A percentile compares a stretch with the other conserved stretches of the same genome.
Evolutionary conservation across 345 rosid genomes (phyloP).

Genomic region (Durio zibethinus): DNA sequence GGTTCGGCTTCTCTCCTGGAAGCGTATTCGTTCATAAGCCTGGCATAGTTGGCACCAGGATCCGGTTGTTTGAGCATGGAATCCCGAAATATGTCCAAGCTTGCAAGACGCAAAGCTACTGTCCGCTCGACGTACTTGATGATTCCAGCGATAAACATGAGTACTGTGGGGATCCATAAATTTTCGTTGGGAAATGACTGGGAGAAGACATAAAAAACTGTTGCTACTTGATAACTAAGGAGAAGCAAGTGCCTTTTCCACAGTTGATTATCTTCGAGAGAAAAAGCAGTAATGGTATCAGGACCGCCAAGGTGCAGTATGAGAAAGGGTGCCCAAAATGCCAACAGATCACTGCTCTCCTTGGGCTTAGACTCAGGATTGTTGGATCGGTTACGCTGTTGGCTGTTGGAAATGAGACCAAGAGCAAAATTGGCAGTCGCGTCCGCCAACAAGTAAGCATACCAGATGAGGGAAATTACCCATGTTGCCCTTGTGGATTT

Average conservation of each 20-base stretch:
- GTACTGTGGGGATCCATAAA: constrained; percentile 29
- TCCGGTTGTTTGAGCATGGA: constrained; percentile 50
- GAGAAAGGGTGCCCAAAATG: constrained; percentile 71
- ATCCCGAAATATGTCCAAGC: constrained; percentile 50
- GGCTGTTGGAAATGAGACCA: constrained; percentile 25
- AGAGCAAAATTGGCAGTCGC: constrained; percentile 16
- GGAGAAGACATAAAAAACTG: constrained; percentile 43
- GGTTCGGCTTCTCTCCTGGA: not conserved
- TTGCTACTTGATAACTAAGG: constrained; percentile 35
- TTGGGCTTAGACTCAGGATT: not conserved
- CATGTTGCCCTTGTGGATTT: not conserved
- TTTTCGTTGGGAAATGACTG: constrained; percentile 25
- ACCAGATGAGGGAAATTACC: constrained; percentile 18
- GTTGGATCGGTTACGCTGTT: not conserved
- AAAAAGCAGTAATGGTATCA: constrained; percentile 58
- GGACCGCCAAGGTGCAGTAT: constrained; percentile 63
- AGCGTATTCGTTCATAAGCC: constrained; percentile 1
- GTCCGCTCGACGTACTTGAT: constrained; percentile 62
- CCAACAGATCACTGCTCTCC: constrained; percentile 32
- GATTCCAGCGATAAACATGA: constrained; percentile 42
- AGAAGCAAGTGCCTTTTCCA: constrained; percentile 49
- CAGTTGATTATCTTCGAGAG: constrained; percentile 62
- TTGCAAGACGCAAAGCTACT: constrained; percentile 44
- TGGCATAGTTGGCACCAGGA: constrained; percentile 35
- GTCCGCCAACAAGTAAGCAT: constrained; percentile 26